Evolutionary conservation across 495 filamentous ascomycete species (phyloP).

Genomic region (Geoglossum glabrum): DNA sequence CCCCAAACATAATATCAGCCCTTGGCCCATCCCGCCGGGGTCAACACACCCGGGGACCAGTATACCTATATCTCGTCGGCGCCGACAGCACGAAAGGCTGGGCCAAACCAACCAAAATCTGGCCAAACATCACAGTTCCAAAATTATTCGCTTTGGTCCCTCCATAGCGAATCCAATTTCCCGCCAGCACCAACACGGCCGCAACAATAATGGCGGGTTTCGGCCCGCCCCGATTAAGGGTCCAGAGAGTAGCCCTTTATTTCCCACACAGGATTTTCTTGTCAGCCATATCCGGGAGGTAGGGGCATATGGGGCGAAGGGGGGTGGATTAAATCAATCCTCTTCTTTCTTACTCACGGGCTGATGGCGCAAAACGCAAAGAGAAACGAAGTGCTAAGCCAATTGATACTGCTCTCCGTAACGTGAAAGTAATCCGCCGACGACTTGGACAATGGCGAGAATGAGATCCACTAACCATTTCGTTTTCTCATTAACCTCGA

Average conservation of each 20-base stretch:
- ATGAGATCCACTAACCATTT: constrained; percentile 63
- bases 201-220: constrained; percentile 57
- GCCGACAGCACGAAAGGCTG: constrained; percentile 87
- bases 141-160: constrained; percentile 47
- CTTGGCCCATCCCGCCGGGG: background rate
- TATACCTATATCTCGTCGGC: constrained; percentile 48
- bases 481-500: background rate
- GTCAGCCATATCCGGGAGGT: too few species aligned
- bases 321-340: too few species aligned
- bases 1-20: background rate
- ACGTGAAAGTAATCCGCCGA: constrained; percentile 58
- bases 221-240: constrained; percentile 59
- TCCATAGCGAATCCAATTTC: constrained; percentile 87
- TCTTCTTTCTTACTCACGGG: constrained; percentile 44
- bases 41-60: background rate
- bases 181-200: constrained; percentile 50
- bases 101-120: constrained; percentile 72
- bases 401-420: constrained; percentile 65
- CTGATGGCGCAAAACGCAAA: constrained; percentile 61
- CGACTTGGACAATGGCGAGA: constrained; percentile 62
- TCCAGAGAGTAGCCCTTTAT: constrained; percentile 44
- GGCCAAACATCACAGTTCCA: constrained; percentile 77
- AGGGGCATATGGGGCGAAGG: too few species aligned
- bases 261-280: background rate
- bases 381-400: constrained; percentile 71